Conservation (phyloP, 2,329 filamentous ascomycete genomes). For the Colletotrichum noveboracense region DNA sequence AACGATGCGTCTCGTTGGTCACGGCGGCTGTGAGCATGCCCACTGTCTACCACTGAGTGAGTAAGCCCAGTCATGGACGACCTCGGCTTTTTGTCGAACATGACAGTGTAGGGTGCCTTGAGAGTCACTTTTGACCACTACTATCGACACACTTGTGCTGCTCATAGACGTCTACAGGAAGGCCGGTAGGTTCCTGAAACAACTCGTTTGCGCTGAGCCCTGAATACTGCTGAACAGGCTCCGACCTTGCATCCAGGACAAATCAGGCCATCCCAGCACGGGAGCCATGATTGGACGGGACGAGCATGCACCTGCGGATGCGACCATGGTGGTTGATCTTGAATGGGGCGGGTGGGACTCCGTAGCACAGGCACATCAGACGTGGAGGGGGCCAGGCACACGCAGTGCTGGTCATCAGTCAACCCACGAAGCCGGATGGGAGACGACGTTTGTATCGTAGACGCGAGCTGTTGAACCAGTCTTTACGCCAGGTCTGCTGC, state of each 20-base stretch:
- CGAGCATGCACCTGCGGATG: background rate
- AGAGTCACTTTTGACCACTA: background rate
- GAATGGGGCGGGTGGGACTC: background rate
- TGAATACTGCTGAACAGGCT: background rate
- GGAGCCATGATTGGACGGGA: background rate
- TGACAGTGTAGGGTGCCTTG: background rate
- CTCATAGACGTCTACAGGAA: background rate
- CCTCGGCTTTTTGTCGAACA: background rate
- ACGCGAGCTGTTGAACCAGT: background rate
- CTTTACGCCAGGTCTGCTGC: background rate
- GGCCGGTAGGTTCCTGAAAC: conserved; percentile 10
- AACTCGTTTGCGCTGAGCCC: background rate
- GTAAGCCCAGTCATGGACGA: background rate
- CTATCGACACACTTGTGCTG: background rate
- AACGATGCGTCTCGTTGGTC: background rate
- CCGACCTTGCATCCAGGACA: background rate
- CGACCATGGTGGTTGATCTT: background rate
- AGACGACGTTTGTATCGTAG: background rate
- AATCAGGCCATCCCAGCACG: conserved; percentile 8
- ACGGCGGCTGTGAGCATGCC: background rate
- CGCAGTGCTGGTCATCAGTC: background rate
- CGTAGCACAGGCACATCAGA: background rate
- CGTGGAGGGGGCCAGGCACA: background rate
- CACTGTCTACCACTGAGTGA: background rate
- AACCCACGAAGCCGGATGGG: background rate